Conservation (phyloP, 306 rosid genomes). For the Leucaena leucocephala region DNA sequence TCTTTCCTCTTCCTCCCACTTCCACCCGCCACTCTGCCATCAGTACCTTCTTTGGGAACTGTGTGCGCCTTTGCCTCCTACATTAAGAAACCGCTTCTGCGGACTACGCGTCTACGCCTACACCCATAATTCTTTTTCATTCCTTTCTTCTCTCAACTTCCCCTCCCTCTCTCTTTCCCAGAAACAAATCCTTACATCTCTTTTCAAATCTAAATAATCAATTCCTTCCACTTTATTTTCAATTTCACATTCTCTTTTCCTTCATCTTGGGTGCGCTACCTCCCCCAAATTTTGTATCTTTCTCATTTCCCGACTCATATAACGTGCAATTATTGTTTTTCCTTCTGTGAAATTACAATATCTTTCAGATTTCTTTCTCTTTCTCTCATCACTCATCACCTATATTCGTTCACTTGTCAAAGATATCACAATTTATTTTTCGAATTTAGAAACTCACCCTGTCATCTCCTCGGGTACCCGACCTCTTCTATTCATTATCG, state of each 20-base stretch:
- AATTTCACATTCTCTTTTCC: not conserved
- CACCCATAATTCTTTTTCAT: not conserved
- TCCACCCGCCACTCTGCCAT: conserved; percentile 1
- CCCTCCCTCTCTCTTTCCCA: not conserved
- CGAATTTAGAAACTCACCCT: not conserved
- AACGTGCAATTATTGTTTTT: not conserved
- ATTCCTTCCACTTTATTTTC: not conserved
- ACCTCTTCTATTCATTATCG: not conserved
- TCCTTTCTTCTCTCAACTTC: not conserved
- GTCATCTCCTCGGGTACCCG: not conserved
- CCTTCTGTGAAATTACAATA: not conserved
- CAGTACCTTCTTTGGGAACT: not conserved
- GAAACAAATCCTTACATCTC: not conserved
- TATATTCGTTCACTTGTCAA: not conserved
- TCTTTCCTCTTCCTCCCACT: conserved; percentile 7
- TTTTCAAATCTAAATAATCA: not conserved
- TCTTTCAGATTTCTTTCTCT: not conserved
- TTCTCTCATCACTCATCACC: not conserved
- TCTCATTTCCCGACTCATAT: not conserved
- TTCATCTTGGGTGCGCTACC: not conserved
- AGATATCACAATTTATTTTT: not conserved
- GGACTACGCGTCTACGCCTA: not conserved
- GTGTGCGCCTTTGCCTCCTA: not conserved
- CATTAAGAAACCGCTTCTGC: not conserved
- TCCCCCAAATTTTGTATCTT: not conserved